Evolutionary conservation across 1,284 basidiomycete species (phyloP).

Genomic region (Cronartium quercuum): DNA sequence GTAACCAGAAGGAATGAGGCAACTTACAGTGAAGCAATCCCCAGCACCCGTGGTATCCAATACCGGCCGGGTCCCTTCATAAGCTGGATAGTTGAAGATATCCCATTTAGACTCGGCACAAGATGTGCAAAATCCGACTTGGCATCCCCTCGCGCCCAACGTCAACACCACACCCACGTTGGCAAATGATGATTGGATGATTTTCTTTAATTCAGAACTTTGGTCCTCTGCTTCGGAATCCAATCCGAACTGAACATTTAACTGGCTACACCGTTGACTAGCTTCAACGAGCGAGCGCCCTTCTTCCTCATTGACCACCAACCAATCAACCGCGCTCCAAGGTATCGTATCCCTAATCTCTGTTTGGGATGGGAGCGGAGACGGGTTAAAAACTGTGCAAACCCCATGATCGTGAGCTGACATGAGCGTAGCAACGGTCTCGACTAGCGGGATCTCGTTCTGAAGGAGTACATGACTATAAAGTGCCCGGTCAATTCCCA

Average conservation of each 20-base stretch:
- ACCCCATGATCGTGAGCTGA: not conserved
- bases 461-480: slow-evolving; percentile 24
- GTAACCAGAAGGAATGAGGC: not conserved
- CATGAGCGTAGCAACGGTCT: slow-evolving; percentile 1
- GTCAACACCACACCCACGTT: slow-evolving; percentile 7
- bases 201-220: not conserved
- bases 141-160: slow-evolving; percentile 10
- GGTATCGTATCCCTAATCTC: slow-evolving; percentile 3
- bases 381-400: slow-evolving; percentile 27
- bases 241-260: not conserved
- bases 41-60: slow-evolving; percentile 31
- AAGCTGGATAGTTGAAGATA: not conserved
- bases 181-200: slow-evolving; percentile 9
- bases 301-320: slow-evolving; percentile 33
- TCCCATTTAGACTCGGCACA: not conserved
- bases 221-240: not conserved
- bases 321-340: slow-evolving; percentile 18
- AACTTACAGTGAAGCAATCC: slow-evolving; percentile 28
- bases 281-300: not conserved
- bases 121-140: not conserved
- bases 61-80: slow-evolving; percentile 11
- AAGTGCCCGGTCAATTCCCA: not conserved
- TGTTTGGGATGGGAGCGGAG: not conserved
- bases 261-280: not conserved
- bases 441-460: slow-evolving; percentile 28